Evolutionary conservation across 169 alveolate species (phyloP).

Genomic region (Eimeria maxima): DNA sequence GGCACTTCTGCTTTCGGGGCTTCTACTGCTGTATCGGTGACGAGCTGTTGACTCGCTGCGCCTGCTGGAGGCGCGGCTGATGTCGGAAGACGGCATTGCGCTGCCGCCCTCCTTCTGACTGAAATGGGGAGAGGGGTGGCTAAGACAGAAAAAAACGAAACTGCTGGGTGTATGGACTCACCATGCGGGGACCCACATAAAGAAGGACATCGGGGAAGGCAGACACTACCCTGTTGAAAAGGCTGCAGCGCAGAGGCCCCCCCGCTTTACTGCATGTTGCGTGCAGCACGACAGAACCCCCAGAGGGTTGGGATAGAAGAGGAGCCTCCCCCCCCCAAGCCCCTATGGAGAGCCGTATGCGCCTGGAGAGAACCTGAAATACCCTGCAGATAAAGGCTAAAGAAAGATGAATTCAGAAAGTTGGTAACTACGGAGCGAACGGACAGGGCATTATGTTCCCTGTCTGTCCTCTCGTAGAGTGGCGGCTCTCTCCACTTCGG

Average conservation of each 20-base stretch:
- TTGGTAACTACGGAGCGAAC: background rate
- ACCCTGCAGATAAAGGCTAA: background rate
- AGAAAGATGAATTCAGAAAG: slow-evolving; percentile 1
- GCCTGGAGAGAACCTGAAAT: background rate
- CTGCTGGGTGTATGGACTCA: slow-evolving; percentile 3
- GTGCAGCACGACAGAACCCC: background rate
- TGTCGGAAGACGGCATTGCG: slow-evolving; percentile 53
- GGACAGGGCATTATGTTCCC: slow-evolving; percentile 35
- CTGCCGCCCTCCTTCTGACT: background rate
- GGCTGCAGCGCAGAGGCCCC: background rate
- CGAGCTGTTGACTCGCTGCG: slow-evolving; percentile 27
- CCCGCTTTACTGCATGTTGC: background rate
- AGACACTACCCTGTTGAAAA: background rate
- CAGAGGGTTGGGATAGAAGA: background rate
- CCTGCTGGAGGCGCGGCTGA: slow-evolving; percentile 63
- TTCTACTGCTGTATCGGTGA: slow-evolving; percentile 64
- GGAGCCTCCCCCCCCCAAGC: background rate
- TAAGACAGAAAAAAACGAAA: background rate
- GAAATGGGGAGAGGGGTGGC: background rate
- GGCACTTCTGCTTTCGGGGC: slow-evolving; percentile 4
- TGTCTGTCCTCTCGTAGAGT: background rate
- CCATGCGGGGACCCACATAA: slow-evolving; percentile 6
- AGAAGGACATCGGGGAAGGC: background rate
- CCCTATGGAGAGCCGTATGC: background rate
- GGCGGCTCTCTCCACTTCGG: slow-evolving; percentile 24